Conservation (phyloP, 495 filamentous ascomycete species). For the Sabuloglossum arenarium region DNA sequence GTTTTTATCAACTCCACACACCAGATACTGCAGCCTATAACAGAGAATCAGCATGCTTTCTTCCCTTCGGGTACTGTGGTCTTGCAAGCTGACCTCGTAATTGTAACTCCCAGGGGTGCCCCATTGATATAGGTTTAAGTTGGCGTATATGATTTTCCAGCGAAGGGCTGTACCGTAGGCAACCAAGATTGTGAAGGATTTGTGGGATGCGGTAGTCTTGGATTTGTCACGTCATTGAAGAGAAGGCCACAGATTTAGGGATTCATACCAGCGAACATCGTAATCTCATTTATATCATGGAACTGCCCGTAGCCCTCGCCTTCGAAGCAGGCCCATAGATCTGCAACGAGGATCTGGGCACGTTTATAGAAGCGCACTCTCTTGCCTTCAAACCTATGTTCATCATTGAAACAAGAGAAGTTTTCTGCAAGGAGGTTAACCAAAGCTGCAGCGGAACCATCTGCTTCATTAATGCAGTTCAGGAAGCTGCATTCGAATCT, state of each 20-base stretch:
- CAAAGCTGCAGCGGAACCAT: slow-evolving; percentile 59
- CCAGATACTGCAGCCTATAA: slow-evolving; percentile 62
- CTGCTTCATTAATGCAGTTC: slow-evolving; percentile 53
- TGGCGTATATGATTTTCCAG: slow-evolving; percentile 46
- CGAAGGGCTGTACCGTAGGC: slow-evolving; percentile 61
- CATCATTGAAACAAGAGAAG: slow-evolving; percentile 77
- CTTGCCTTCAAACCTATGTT: slow-evolving; percentile 46
- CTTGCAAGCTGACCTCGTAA: slow-evolving; percentile 38
- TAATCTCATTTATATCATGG: slow-evolving; percentile 78
- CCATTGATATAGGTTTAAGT: slow-evolving; percentile 41
- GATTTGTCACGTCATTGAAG: slow-evolving; percentile 2
- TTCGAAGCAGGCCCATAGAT: slow-evolving; percentile 29
- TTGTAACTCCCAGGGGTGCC: slow-evolving; percentile 70
- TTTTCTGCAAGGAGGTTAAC: slow-evolving; percentile 63
- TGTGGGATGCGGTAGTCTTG: slow-evolving; percentile 90
- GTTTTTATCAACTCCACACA: slow-evolving; percentile 71
- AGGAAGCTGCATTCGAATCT: slow-evolving; percentile 57
- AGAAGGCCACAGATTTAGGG: not conserved
- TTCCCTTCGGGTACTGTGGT: not conserved
- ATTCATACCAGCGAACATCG: slow-evolving; percentile 68
- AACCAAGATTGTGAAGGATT: slow-evolving; percentile 69
- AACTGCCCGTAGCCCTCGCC: slow-evolving; percentile 42
- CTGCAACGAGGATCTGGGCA: slow-evolving; percentile 87
- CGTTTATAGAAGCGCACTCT: slow-evolving; percentile 72
- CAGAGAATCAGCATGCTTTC: not conserved